phyloP scores from a whole-genome alignment of 2,329 filamentous ascomycete genomes.

The Pestalotiopsis sp. region DNA sequence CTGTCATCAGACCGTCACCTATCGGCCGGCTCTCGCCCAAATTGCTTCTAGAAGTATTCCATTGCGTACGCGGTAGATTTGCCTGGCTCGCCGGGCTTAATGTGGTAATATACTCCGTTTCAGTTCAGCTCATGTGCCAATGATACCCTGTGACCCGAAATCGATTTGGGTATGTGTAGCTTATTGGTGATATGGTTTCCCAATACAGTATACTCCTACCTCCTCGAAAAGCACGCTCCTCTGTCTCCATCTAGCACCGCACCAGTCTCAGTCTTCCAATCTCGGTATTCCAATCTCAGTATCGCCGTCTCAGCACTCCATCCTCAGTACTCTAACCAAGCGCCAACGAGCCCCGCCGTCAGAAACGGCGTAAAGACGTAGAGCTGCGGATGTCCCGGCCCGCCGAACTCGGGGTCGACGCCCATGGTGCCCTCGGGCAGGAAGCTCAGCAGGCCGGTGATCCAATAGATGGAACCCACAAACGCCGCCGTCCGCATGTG shows the following conservation, averaged over 20 bases:
- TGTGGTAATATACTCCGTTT: not conserved
- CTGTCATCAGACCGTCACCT: too few species aligned
- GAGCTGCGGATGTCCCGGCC: constrained; percentile 43
- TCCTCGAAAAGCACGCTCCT: too few species aligned
- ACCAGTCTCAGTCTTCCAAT: too few species aligned
- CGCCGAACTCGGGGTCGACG: constrained; percentile 45
- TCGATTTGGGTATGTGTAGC: too few species aligned
- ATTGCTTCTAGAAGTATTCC: not conserved
- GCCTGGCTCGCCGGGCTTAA: constrained; percentile 4
- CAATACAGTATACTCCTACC: too few species aligned
- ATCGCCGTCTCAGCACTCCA: not conserved
- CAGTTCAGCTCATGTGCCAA: too few species aligned
- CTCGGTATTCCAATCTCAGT: not conserved
- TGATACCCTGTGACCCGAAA: too few species aligned
- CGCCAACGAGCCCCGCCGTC: constrained; percentile 21
- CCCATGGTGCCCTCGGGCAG: constrained; percentile 41
- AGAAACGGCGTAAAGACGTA: constrained; percentile 32
- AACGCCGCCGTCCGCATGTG: constrained; percentile 36
- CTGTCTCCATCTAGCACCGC: too few species aligned
- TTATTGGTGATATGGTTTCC: too few species aligned
- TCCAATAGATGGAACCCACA: constrained; percentile 44
- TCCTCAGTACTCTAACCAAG: constrained; percentile 16
- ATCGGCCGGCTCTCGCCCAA: too few species aligned
- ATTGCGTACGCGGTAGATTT: not conserved
- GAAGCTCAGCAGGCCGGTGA: constrained; percentile 38